Evolutionary conservation across 306 rosid genomes (phyloP), one percentile per base, ranked within the genome.

Genomic region (Ziziphus jujuba): DNA sequence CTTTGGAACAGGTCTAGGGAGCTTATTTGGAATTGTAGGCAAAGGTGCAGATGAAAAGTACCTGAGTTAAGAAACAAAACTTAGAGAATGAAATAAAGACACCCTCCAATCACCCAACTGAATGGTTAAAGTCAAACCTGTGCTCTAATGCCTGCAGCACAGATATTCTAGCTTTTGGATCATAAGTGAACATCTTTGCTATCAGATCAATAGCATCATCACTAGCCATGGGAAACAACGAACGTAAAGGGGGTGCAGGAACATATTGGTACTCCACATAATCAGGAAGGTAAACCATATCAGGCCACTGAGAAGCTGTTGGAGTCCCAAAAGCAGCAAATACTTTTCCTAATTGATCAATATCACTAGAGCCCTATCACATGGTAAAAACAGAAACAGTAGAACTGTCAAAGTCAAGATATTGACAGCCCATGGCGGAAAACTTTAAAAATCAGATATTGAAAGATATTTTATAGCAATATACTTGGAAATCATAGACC

Each of bases 251-350:
- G 4, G 96, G 90, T 40, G 97, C 82, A 66, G 95, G 90, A 80
- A 83, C 99, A 35, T 70, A 84, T 85, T 90, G 97, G 77, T 88
- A 93, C 80, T 93, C 99, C 71, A 93, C 96, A 74, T 90, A 93
- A 87, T 93, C 97, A 58, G 96, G 95, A 65, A 93, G 96, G 72
- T 73, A 88, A 40, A 84, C 71, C 82, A 93, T 83, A 81, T 93
- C 99, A 69, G 97, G 83, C 97, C 99, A 93, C 76, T 90, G 99
- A 69, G 96, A 79, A 79, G 89, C 66, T 52, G 96, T 77, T 58
- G 99, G 97, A 64, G 99, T 90, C 70, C 99, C 97, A 81, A 90
- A 88, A 56, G 97, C 97, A 17, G 91, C 90, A 63, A 93, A 93
- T 65, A 88, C 83, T 81, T 93, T 93, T 67, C 99, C 97, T 72